Base-by-base conservation (phyloP, 306 rosid genomes). In the Quillaja saponaria region DNA sequence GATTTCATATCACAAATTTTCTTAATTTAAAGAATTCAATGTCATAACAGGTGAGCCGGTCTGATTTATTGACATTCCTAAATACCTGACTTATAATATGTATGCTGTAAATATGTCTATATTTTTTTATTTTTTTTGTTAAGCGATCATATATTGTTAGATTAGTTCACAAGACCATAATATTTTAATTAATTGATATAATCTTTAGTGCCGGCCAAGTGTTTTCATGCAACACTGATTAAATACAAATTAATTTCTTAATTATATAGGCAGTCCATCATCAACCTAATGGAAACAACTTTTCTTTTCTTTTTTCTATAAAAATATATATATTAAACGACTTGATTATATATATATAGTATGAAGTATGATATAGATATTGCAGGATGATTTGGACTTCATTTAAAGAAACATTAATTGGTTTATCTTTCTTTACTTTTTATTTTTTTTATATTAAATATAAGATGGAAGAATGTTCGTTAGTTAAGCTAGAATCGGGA, bases 221-320 rank as follows among this genome's bases (percentile, higher is more conserved):
- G 45, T 45, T 54, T 25, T 25, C 55, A 9, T 42, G 55, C 59
- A 62, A 46, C 66, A 55, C 21, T 66, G 49, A 16, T 51, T 62
- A 63, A 33, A 13, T 7, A 13, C 8, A 35, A 8, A 55, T 48
- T 61, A 49, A 34, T 51, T 61, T 55, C 48, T 34, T 47, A n/a
- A 45, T 39, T 12, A 33, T 49, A 41, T 59, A 60, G 31, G 31
- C 2, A 25, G 20, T 35, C 63, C 61, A 49, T 56, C 75, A 40
- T 19, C 16, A 61, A 57, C 52, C 67, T 47, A 45, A 46, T 64
- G 71, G 64, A 71, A 72, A 8, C 58, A 42, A 64, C 52, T 37
- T 57, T 49, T 39, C 39, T 17, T 47, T 19, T 16, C 28, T 20
- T 63, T 25, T 15, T 34, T 46, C 18, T n/a, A n/a, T n/a, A n/a